phyloP scores from a whole-genome alignment of 345 rosid species.

The Carallia brachiata region DNA sequence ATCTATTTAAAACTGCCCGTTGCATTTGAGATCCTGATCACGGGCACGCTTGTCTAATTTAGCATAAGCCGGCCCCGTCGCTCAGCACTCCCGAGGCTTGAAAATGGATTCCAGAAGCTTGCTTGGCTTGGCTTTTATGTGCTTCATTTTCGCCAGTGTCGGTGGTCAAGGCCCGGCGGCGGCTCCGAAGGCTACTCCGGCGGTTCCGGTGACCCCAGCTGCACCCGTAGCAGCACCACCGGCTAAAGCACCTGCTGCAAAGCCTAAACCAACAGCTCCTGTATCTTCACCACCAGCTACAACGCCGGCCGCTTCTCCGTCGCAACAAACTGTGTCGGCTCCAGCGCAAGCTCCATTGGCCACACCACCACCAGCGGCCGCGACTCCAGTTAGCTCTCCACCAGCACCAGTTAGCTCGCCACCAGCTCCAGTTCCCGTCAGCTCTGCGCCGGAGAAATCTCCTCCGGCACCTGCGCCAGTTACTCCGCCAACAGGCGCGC shows the following conservation, averaged over 20 bases:
- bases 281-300: conserved; percentile 29
- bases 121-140: conserved; percentile 41
- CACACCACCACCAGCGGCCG: conserved; percentile 25
- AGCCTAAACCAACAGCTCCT: conserved; percentile 11
- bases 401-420: conserved; percentile 36
- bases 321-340: conserved; percentile 36
- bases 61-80: no score
- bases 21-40: no score
- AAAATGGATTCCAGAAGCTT: conserved; percentile 44
- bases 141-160: conserved; percentile 55
- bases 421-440: conserved; percentile 39
- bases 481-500: conserved; percentile 27
- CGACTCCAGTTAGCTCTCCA: conserved; percentile 30
- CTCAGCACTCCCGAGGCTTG: no score
- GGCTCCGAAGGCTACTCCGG: conserved; percentile 17
- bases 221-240: conserved; percentile 23
- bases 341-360: conserved; percentile 29
- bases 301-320: conserved; percentile 26
- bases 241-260: conserved; percentile 23
- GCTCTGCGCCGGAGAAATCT: conserved; percentile 27
- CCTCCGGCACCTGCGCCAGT: conserved; percentile 29
- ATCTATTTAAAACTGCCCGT: conserved; percentile 11
- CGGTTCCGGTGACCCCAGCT: neutral
- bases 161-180: conserved; percentile 63
- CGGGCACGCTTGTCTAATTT: neutral